A percentile compares a stretch with the other conserved stretches of the same genome.
Conservation (phyloP, 2,329 filamentous ascomycete genomes). For the Cladosporium sp. region DNA sequence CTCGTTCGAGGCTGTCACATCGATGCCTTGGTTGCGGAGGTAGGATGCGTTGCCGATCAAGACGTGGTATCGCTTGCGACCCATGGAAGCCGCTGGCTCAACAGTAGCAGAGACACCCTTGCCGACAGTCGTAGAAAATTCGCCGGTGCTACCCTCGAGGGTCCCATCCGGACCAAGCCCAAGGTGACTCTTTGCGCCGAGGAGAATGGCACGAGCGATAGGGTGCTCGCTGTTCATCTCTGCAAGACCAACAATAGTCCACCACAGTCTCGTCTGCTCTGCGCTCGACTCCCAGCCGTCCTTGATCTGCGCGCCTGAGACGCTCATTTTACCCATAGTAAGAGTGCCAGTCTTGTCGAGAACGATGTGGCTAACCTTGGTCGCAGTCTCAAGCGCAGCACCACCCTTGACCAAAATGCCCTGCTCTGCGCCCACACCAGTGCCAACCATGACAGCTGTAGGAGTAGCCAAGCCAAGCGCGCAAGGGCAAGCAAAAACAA, state of each 20-base stretch:
- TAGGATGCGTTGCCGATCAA: constrained; percentile 77
- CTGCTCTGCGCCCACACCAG: constrained; percentile 90
- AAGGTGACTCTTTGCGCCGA: constrained; percentile 68
- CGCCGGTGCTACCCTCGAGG: constrained; percentile 75
- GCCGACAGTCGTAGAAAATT: constrained; percentile 78
- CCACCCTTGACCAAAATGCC: constrained; percentile 98
- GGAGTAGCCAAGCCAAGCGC: constrained; percentile 93
- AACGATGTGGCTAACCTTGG: constrained; percentile 81
- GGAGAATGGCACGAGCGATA: constrained; percentile 80
- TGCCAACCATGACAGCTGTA: constrained; percentile 97
- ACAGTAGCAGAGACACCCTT: constrained; percentile 77
- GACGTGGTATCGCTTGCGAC: constrained; percentile 68
- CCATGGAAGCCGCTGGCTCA: constrained; percentile 64
- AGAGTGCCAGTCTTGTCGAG: constrained; percentile 95
- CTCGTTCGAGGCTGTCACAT: constrained; percentile 48
- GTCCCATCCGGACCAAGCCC: constrained; percentile 64
- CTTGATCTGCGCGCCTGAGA: constrained; percentile 64
- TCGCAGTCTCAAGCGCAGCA: constrained; percentile 82
- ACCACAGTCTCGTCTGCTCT: constrained; percentile 73
- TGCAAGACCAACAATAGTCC: constrained; percentile 89
- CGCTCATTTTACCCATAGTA: constrained; percentile 91
- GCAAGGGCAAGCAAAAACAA: constrained; percentile 96
- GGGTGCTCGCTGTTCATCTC: constrained; percentile 96
- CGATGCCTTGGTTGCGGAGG: constrained; percentile 63
- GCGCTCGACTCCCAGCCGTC: constrained; percentile 63